Percentiles rank a stretch among this genome's conserved stretches.
phyloP scores from a whole-genome alignment of 371 early-diverging fungal genomes.

The Basidiobolus meristosporus region DNA sequence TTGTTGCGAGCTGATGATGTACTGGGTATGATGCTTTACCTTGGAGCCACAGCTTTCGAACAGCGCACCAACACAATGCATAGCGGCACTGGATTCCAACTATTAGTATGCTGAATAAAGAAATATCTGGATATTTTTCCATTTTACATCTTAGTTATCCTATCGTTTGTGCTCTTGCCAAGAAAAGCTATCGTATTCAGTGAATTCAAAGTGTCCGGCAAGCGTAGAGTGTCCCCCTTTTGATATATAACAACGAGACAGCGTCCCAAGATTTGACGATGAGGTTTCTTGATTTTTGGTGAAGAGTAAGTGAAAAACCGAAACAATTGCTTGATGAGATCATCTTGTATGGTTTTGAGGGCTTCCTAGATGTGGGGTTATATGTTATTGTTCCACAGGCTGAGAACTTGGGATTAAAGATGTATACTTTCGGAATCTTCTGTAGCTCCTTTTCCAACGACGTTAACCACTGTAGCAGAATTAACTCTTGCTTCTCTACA shows the following conservation, averaged over 20 bases:
- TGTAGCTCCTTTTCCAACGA: too few species aligned
- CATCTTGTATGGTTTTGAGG: slow-evolving; percentile 35
- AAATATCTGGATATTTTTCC: background rate
- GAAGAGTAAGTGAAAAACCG: slow-evolving; percentile 32
- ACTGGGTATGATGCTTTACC: too few species aligned
- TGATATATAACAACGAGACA: slow-evolving; percentile 48
- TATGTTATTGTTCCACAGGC: too few species aligned
- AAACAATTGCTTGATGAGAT: slow-evolving; percentile 46
- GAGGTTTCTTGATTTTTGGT: slow-evolving; percentile 55
- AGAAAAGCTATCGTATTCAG: slow-evolving; percentile 36
- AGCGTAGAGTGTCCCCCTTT: slow-evolving; percentile 44
- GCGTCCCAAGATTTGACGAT: slow-evolving; percentile 54
- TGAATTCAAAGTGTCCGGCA: slow-evolving; percentile 59
- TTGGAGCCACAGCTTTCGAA: too few species aligned
- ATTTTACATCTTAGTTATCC: slow-evolving; percentile 29
- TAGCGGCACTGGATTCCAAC: slow-evolving; percentile 37
- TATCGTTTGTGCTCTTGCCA: slow-evolving; percentile 43
- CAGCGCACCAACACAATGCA: slow-evolving; percentile 39
- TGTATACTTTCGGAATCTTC: too few species aligned
- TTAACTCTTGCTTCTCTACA: too few species aligned
- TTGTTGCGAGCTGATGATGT: too few species aligned
- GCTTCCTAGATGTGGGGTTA: slow-evolving; percentile 16
- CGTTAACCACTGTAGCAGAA: too few species aligned
- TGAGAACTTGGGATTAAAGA: too few species aligned
- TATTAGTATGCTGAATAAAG: background rate